Conservation (phyloP, 306 rosid genomes). For the Castanospermum australe region DNA sequence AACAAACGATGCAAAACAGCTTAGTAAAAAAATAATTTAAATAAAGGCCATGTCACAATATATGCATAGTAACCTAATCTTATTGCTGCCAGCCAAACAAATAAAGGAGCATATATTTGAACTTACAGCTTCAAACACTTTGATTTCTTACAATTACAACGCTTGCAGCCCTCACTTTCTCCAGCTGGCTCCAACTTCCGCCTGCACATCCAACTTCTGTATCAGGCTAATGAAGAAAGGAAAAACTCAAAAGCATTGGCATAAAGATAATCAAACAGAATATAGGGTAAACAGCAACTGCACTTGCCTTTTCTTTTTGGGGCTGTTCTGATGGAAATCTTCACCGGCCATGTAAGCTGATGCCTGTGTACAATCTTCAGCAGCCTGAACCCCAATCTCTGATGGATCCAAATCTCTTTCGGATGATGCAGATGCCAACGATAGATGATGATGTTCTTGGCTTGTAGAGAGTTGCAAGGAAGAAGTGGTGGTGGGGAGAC, state of each 20-base stretch:
- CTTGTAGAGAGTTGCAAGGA: slow-evolving; percentile 42
- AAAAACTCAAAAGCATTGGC: background rate
- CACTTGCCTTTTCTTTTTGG: slow-evolving; percentile 79
- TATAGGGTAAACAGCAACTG: slow-evolving; percentile 10
- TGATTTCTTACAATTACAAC: slow-evolving; percentile 91
- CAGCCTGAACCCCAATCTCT: slow-evolving; percentile 49
- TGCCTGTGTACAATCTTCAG: slow-evolving; percentile 59
- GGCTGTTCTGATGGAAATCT: slow-evolving; percentile 69
- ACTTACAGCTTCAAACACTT: slow-evolving; percentile 95
- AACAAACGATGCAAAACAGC: background rate
- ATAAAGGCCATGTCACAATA: background rate
- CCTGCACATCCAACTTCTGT: slow-evolving; percentile 51
- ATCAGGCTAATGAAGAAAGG: slow-evolving; percentile 25
- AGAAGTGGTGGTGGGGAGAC: slow-evolving; percentile 43
- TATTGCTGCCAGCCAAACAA: background rate
- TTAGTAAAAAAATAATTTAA: background rate
- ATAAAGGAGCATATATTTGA: slow-evolving; percentile 6
- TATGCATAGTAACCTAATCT: background rate
- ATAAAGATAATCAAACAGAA: background rate
- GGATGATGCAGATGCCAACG: slow-evolving; percentile 35
- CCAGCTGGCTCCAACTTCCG: slow-evolving; percentile 56
- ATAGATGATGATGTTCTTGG: slow-evolving; percentile 45
- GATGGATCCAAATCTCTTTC: slow-evolving; percentile 51
- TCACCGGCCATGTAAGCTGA: slow-evolving; percentile 48
- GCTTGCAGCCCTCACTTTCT: slow-evolving; percentile 73